Evolutionary conservation across 129 eudicot species (phyloP).

Genomic region (Flaveria linearis): DNA sequence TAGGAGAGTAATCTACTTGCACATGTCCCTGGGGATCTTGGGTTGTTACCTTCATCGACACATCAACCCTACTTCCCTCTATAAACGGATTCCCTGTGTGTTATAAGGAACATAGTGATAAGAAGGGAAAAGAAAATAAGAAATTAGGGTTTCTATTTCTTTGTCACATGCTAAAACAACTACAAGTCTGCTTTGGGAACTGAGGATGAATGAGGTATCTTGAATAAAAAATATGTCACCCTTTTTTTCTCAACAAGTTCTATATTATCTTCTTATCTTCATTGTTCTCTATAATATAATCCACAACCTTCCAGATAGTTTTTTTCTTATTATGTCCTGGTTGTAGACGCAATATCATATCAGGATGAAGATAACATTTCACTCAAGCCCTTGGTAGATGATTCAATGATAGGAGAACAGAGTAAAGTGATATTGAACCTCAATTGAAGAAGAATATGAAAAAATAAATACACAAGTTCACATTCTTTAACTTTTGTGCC

Average conservation of each 20-base stretch:
- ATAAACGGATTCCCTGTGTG: constrained; percentile 34
- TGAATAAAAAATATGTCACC: neutral
- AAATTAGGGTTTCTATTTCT: neutral
- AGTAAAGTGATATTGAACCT: neutral
- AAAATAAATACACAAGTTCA: neutral
- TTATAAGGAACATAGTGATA: constrained; percentile 20
- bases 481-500: neutral
- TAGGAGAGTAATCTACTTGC: constrained; percentile 30
- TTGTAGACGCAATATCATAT: neutral
- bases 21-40: constrained; percentile 30
- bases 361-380: neutral
- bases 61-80: constrained; percentile 36
- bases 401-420: neutral
- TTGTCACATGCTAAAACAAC: neutral
- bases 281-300: no score
- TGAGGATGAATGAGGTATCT: neutral
- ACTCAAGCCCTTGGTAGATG: neutral
- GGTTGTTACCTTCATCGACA: constrained; percentile 38
- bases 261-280: no score
- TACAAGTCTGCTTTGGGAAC: neutral
- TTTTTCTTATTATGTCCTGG: no score
- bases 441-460: neutral
- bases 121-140: neutral
- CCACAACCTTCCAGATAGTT: no score
- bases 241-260: no score